Percentiles rank a stretch among this genome's conserved stretches.
phyloP scores from a whole-genome alignment of 768 basidiomycete species.

The Mrakia gelida region DNA sequence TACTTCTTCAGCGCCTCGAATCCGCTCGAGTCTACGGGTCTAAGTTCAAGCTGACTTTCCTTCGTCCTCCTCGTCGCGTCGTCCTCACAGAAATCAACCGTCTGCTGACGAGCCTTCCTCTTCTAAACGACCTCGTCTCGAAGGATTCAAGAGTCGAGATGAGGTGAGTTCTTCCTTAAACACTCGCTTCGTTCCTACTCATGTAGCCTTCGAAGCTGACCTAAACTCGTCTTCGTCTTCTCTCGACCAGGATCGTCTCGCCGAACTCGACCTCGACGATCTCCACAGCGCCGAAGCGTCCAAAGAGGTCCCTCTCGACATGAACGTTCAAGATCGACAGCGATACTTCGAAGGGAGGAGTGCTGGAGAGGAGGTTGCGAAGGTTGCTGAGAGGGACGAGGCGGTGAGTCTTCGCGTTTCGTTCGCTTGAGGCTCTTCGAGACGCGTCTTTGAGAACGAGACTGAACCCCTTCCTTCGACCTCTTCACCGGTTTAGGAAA shows the following conservation, averaged over 20 bases:
- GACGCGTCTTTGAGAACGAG: constrained; percentile 15
- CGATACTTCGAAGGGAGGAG: constrained; percentile 70
- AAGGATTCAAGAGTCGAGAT: not conserved
- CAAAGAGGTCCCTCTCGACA: constrained; percentile 71
- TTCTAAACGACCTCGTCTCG: constrained; percentile 19
- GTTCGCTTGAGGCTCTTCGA: too few relatives aligned
- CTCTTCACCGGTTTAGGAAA: too few relatives aligned
- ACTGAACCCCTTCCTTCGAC: constrained; percentile 17
- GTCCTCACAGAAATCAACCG: not conserved
- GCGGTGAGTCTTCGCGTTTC: constrained; percentile 36
- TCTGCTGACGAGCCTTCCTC: not conserved
- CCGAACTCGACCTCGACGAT: constrained; percentile 79
- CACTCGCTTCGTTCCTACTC: not conserved
- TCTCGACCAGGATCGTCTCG: constrained; percentile 5
- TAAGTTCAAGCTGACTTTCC: constrained; percentile 10
- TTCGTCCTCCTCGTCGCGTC: not conserved
- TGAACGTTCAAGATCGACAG: constrained; percentile 65
- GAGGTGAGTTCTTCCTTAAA: not conserved
- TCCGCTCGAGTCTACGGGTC: constrained; percentile 10
- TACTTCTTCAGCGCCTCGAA: not conserved
- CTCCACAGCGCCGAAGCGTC: constrained; percentile 65
- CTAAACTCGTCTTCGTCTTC: not conserved
- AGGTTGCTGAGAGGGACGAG: constrained; percentile 35
- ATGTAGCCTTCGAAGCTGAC: not conserved
- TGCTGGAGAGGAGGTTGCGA: constrained; percentile 34